Evolutionary conservation across 2,329 filamentous ascomycete genomes (phyloP).

Genomic region (Verticillium isaacii): DNA sequence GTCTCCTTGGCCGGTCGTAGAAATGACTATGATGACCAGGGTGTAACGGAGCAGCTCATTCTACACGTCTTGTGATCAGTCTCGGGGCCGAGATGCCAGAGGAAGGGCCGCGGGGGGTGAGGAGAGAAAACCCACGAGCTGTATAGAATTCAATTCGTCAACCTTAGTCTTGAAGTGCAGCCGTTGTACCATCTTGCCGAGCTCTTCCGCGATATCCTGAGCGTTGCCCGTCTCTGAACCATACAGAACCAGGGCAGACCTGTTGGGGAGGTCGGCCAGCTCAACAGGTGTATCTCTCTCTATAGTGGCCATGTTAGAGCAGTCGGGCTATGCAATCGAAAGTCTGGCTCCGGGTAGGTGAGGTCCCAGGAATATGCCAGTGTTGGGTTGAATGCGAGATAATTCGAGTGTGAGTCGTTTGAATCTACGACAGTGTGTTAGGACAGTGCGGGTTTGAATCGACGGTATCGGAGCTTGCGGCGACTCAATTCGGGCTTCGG

Average conservation of each 20-base stretch:
- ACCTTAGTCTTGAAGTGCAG: slow-evolving; percentile 74
- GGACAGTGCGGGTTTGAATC: not conserved
- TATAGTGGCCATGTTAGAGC: slow-evolving; percentile 1
- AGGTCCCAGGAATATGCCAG: not conserved
- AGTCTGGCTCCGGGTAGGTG: not conserved
- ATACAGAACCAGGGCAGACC: slow-evolving; percentile 69
- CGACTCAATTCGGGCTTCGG: not conserved
- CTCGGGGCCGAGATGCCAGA: not conserved
- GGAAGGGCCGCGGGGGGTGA: not conserved
- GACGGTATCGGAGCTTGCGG: not conserved
- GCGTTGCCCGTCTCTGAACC: slow-evolving; percentile 94
- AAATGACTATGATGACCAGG: slow-evolving; percentile 74
- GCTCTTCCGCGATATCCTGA: slow-evolving; percentile 83
- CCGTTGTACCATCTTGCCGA: slow-evolving; percentile 69
- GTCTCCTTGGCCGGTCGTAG: slow-evolving; percentile 93
- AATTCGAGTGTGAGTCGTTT: not conserved
- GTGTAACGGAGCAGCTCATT: slow-evolving; percentile 37
- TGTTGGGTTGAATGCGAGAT: not conserved
- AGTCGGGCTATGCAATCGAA: not conserved
- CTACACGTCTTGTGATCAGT: not conserved
- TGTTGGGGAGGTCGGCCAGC: slow-evolving; percentile 21
- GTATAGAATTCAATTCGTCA: slow-evolving; percentile 70
- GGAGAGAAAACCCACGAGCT: slow-evolving; percentile 20
- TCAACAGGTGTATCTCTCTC: slow-evolving; percentile 10
- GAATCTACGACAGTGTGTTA: not conserved